Evolutionary conservation across 2,329 filamentous ascomycete genomes (phyloP), one percentile per base, ranked within the genome.

Genomic region (Nemania sp.): DNA sequence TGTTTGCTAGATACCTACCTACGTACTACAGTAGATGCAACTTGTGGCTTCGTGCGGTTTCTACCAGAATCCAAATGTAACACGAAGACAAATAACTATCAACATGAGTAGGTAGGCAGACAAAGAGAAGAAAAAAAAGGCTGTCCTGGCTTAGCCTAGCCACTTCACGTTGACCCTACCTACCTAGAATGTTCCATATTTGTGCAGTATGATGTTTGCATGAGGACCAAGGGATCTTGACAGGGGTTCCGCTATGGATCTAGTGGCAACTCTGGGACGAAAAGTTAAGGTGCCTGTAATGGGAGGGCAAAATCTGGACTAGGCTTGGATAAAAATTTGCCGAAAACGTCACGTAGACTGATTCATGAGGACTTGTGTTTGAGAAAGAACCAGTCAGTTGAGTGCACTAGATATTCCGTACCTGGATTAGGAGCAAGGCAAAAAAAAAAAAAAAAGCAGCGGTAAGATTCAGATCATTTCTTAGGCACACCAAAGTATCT

Each of bases 1-100:
- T 80, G 84, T 93, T 26, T 95, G 92, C 77, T 93, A 80, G 65
- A 56, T 41, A 11, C 18, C 4, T 32, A 15, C 13, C 35, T 6
- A 18, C 10, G 7, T 56, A 22, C 5, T 41, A 22, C 32, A 52
- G 29, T 32, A 32, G 29, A 32, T 29, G 22, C 41, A 18, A 11
- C 49, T 27, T 32, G 45, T 35, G 47, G 66, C 41, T 59, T 67
- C 20, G 11, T 13, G 38, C 26, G 54, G 26, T 4, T 62, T 62
- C 59, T 35, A 22, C 43, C 52, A 22, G 22, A 24, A 26, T 26
- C 20, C 11, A 10, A 26, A 11, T 49, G 45, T 18, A 49, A 26
- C 20, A 47, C 20, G 11, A n/a, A 47, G 43, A 2, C 38, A 41
- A 35, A 41, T 3, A 41, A 41, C 10, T 41, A 15, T 15, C 10